A percentile compares a stretch with the other conserved stretches of the same genome.
phyloP scores from a whole-genome alignment of 768 basidiomycete species.

The Lepiota venenata region DNA sequence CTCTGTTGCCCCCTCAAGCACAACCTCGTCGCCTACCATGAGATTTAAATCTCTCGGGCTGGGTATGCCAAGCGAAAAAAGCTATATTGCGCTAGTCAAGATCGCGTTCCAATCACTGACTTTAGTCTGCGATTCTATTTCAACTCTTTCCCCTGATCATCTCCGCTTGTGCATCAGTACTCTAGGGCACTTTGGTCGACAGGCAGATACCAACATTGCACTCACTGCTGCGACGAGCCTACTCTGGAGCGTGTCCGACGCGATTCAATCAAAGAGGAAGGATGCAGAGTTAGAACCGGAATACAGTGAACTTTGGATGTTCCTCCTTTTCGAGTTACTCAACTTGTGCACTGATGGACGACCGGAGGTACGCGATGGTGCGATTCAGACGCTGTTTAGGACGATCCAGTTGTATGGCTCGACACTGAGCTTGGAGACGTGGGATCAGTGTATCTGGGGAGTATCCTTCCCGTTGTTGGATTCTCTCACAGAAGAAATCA shows the following conservation, averaged over 20 bases:
- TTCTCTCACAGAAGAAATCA: slow-evolving; percentile 56
- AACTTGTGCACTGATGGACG: slow-evolving; percentile 79
- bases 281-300: slow-evolving; percentile 58
- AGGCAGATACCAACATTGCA: slow-evolving; percentile 94
- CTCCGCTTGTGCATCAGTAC: slow-evolving; percentile 88
- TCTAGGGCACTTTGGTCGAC: slow-evolving; percentile 87
- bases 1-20: slow-evolving; percentile 34
- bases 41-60: slow-evolving; percentile 45
- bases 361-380: slow-evolving; percentile 87
- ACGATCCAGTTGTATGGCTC: slow-evolving; percentile 93
- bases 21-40: slow-evolving; percentile 34
- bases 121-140: slow-evolving; percentile 90
- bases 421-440: slow-evolving; percentile 75
- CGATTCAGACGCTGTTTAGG: slow-evolving; percentile 93
- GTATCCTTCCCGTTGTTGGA: slow-evolving; percentile 87
- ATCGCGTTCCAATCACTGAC: slow-evolving; percentile 94
- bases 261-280: slow-evolving; percentile 83
- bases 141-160: slow-evolving; percentile 74
- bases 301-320: slow-evolving; percentile 93
- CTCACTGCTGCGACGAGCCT: slow-evolving; percentile 91
- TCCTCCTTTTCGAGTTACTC: slow-evolving; percentile 78
- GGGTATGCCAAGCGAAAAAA: slow-evolving; percentile 62
- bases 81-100: slow-evolving; percentile 75
- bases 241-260: slow-evolving; percentile 95
- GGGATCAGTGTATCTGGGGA: slow-evolving; percentile 91